Conservation (phyloP, 306 rosid species). For the Vigna unguiculata region DNA sequence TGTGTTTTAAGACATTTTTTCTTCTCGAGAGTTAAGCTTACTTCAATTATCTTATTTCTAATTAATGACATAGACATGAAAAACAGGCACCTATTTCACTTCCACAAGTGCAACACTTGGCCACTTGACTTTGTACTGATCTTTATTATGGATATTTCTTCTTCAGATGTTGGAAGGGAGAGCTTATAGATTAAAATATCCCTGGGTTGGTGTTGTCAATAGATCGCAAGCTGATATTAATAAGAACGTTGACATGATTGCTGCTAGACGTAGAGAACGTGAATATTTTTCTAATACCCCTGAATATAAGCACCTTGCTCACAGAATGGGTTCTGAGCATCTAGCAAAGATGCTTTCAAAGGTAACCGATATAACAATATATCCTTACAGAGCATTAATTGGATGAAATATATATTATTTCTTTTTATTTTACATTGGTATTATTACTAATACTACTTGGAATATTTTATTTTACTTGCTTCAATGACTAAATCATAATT, state of each 20-base stretch:
- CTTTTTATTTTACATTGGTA: not conserved
- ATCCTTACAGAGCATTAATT: not conserved
- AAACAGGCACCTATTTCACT: not conserved
- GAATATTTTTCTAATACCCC: slow-evolving; percentile 81
- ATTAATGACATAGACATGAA: not conserved
- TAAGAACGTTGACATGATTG: slow-evolving; percentile 97
- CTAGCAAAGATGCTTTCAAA: slow-evolving; percentile 92
- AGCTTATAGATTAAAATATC: slow-evolving; percentile 79
- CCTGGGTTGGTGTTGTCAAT: slow-evolving; percentile 96
- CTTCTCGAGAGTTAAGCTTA: slow-evolving; percentile 10
- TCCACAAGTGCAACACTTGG: not conserved
- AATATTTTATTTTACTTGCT: slow-evolving; percentile 3
- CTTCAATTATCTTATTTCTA: not conserved
- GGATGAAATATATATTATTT: not conserved
- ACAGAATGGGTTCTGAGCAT: slow-evolving; percentile 97
- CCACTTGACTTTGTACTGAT: slow-evolving; percentile 8
- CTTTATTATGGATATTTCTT: slow-evolving; percentile 24
- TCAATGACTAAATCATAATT: slow-evolving; percentile 29
- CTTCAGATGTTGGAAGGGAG: slow-evolving; percentile 84
- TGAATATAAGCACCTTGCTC: slow-evolving; percentile 89
- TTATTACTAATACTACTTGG: not conserved
- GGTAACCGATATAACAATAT: slow-evolving; percentile 51
- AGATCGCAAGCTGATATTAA: slow-evolving; percentile 92
- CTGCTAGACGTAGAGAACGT: slow-evolving; percentile 92
- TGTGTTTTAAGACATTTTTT: slow-evolving; percentile 33